Evolutionary conservation across 495 filamentous ascomycete species (phyloP), one percentile per base, ranked within the genome.

Genomic region (Trichoderma asperelloides): DNA sequence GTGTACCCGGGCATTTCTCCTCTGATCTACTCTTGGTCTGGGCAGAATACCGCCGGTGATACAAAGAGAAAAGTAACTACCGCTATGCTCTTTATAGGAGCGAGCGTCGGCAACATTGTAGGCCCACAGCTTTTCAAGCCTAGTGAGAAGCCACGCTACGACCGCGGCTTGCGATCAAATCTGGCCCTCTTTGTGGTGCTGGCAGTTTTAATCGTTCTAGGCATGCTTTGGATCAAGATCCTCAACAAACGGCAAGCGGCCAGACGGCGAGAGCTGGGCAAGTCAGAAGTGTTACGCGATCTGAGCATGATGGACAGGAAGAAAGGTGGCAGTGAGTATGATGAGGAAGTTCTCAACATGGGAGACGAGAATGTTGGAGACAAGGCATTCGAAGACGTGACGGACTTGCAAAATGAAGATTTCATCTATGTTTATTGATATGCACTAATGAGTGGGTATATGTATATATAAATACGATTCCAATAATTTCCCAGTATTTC

Each of bases 41-140:
- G 84, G 0, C 84, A 79, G 68, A 88, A 88, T 71, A 88, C 86
- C 0, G 85, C 82, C 0, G 86, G 86, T 12, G 85, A 88, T 67
- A 87, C 86, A 7, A 88, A 88, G 75, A 82, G 83, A 69, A 87
- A 87, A 68, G 77, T 82, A 27, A 85, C 82, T 2, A 87, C 85
- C 15, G 84, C 77, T 64, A 78, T 87, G 13, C 71, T 87, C 18
- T 81, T 86, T 66, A 75, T 87, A 39, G 86, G 86, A 9, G 82
- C 85, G 65, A 84, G 81, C 66, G 81, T 81, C 63, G 86, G 86
- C 63, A 87, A 87, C 71, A 81, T 88, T 70, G 65, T 84, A 51
- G 72, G 70, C 11, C 84, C 84, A 1, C 78, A 82, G 66, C 74
- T 85, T 0, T 88, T 81, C 69, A 83, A 80, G 13, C 81, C 85